phyloP scores from a whole-genome alignment of 2,329 filamentous ascomycete genomes.

The Fusarium sp. region DNA sequence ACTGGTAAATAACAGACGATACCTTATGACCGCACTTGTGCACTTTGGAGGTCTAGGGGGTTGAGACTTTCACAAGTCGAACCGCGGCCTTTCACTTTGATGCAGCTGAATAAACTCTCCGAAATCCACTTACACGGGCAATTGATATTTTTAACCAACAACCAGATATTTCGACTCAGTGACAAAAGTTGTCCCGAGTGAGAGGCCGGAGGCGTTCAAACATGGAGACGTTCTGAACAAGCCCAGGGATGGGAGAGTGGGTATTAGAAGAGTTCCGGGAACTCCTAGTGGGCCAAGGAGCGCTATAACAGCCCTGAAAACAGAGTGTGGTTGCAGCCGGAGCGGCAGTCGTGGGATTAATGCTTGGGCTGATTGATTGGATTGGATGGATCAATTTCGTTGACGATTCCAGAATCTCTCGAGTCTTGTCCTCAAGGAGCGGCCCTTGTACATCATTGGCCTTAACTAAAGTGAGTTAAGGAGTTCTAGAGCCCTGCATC shows the following conservation, averaged over 20 bases:
- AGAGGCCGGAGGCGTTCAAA: constrained; percentile 31
- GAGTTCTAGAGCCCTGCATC: neutral
- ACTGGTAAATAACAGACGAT: neutral
- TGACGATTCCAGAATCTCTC: constrained; percentile 28
- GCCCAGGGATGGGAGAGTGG: constrained; percentile 13
- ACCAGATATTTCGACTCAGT: neutral
- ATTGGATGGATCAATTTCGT: constrained; percentile 11
- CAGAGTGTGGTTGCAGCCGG: constrained; percentile 19
- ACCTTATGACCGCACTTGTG: too few relatives aligned
- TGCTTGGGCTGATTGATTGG: constrained; percentile 1
- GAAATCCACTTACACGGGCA: neutral
- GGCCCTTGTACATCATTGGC: constrained; percentile 25
- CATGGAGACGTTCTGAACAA: constrained; percentile 5
- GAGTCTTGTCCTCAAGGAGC: neutral
- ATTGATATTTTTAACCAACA: neutral
- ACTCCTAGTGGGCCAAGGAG: constrained; percentile 24
- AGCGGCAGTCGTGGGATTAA: constrained; percentile 27
- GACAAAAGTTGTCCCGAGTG: constrained; percentile 27
- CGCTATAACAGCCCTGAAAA: constrained; percentile 16
- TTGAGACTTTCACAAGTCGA: neutral
- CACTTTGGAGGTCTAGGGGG: neutral
- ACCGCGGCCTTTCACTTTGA: neutral
- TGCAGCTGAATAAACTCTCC: neutral
- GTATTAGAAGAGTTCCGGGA: constrained; percentile 6
- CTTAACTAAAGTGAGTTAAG: neutral